A percentile compares a stretch with the other conserved stretches of the same genome.
phyloP scores from a whole-genome alignment of 257 asterid genomes.

The Lycium ferocissimum region DNA sequence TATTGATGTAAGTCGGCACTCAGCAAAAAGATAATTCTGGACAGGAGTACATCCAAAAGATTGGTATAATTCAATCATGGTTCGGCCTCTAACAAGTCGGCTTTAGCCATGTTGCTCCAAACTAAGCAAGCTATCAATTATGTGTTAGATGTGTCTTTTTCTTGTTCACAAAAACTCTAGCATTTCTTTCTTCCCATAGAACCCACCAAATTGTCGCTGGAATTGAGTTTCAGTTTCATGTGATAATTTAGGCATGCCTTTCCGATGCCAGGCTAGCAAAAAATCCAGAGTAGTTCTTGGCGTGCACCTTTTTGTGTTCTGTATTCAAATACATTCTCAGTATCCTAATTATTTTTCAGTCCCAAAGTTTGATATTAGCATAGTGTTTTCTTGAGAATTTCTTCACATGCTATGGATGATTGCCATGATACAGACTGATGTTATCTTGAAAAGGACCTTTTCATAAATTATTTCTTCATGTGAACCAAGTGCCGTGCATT shows the following conservation, averaged over 20 bases:
- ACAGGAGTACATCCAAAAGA: not conserved
- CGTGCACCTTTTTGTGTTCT: not conserved
- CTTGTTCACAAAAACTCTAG: not conserved
- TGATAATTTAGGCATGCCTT: not conserved
- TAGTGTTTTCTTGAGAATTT: not conserved
- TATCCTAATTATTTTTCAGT: not conserved
- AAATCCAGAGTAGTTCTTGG: not conserved
- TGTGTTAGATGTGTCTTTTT: not conserved
- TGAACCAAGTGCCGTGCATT: not conserved
- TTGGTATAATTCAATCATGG: not conserved
- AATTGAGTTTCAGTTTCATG: not conserved
- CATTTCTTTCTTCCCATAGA: not conserved
- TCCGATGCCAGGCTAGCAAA: not conserved
- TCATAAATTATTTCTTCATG: not conserved
- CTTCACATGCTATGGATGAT: not conserved
- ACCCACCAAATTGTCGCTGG: not conserved
- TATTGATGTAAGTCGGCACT: not conserved
- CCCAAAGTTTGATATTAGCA: not conserved
- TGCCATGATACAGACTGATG: slow-evolving; percentile 3
- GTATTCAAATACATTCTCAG: not conserved
- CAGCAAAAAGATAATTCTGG: not conserved
- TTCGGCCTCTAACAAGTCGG: slow-evolving; percentile 8
- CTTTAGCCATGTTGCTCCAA: not conserved
- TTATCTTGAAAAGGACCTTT: not conserved
- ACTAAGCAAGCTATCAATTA: not conserved